Percentiles rank a stretch among this genome's conserved stretches.
These are phyloP conservation scores for Trametes punicea DNA, from an alignment of 768 basidiomycete genomes.

Conservation along the genomic window DNA sequence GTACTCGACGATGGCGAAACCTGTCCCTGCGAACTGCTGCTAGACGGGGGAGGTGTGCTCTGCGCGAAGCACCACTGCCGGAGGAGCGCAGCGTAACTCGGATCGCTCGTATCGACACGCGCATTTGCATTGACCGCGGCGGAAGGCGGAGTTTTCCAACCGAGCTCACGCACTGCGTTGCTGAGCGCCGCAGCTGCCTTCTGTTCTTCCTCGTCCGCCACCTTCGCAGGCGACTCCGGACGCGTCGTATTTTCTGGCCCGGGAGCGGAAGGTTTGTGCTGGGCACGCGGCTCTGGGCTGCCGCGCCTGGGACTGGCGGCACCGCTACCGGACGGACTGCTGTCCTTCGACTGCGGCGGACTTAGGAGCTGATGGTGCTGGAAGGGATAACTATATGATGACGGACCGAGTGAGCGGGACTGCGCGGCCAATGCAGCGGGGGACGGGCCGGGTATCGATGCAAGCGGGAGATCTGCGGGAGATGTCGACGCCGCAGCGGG, in stretches of 20 bases:
- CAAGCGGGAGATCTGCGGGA: slow-evolving; percentile 8
- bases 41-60: slow-evolving; percentile 29
- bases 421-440: slow-evolving; percentile 11
- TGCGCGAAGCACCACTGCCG: slow-evolving; percentile 69
- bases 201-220: slow-evolving; percentile 2
- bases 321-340: slow-evolving; percentile 17
- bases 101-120: slow-evolving; percentile 31
- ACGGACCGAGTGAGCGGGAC: slow-evolving; percentile 3
- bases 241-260: background rate
- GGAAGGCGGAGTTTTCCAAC: slow-evolving; percentile 15
- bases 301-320: slow-evolving; percentile 15
- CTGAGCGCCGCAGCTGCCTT: slow-evolving; percentile 10
- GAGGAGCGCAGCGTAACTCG: slow-evolving; percentile 58
- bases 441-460: slow-evolving; percentile 16
- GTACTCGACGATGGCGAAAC: background rate
- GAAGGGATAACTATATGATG: slow-evolving; percentile 13
- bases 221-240: background rate
- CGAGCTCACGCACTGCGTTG: slow-evolving; percentile 16
- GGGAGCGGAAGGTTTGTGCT: slow-evolving; percentile 1
- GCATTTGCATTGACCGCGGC: slow-evolving; percentile 6
- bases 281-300: slow-evolving; percentile 8
- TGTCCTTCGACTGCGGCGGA: slow-evolving; percentile 24
- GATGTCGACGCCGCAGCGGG: slow-evolving; percentile 6
- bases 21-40: background rate
- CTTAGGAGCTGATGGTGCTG: slow-evolving; percentile 21